These are phyloP conservation scores for Penicillium hesseltinei DNA, from an alignment of 2,329 filamentous ascomycete genomes.

Conservation along the genomic window DNA sequence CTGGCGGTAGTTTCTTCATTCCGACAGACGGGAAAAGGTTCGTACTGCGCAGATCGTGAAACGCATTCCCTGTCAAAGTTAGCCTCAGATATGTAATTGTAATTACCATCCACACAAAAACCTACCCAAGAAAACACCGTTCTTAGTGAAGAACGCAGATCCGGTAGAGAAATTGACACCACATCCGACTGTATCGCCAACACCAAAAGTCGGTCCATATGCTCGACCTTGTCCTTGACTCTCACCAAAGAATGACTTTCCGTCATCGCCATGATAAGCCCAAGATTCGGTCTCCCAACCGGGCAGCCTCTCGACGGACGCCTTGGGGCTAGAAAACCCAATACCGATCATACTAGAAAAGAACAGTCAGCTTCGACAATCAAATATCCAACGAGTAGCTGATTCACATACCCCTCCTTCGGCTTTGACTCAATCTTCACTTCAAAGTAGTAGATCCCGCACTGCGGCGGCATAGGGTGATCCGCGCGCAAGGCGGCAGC, in stretches of 20 bases:
- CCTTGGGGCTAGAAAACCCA: conserved; percentile 60
- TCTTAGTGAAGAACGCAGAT: conserved; percentile 64
- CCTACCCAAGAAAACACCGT: conserved; percentile 58
- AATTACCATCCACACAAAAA: not conserved
- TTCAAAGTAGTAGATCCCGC: conserved; percentile 94
- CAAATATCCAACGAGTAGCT: not conserved
- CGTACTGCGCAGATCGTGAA: conserved; percentile 45
- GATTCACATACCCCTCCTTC: conserved; percentile 60
- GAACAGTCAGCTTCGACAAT: conserved; percentile 9
- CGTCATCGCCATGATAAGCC: conserved; percentile 67
- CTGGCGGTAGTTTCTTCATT: conserved; percentile 62
- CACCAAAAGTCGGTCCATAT: conserved; percentile 61
- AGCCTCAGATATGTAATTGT: not conserved
- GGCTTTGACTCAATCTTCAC: conserved; percentile 64
- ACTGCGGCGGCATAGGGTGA: conserved; percentile 80
- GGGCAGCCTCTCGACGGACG: conserved; percentile 59
- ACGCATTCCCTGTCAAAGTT: conserved; percentile 54
- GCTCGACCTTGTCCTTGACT: conserved; percentile 53
- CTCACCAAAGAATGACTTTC: conserved; percentile 60
- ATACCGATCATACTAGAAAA: conserved; percentile 48
- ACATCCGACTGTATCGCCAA: conserved; percentile 62
- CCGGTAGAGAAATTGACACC: conserved; percentile 63
- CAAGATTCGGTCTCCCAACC: conserved; percentile 66
- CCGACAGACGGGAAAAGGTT: conserved; percentile 58
- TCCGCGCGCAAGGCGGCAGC: conserved; percentile 80